phyloP scores from a whole-genome alignment of 352 stramenopile species.

The Pythium oligandrum region DNA sequence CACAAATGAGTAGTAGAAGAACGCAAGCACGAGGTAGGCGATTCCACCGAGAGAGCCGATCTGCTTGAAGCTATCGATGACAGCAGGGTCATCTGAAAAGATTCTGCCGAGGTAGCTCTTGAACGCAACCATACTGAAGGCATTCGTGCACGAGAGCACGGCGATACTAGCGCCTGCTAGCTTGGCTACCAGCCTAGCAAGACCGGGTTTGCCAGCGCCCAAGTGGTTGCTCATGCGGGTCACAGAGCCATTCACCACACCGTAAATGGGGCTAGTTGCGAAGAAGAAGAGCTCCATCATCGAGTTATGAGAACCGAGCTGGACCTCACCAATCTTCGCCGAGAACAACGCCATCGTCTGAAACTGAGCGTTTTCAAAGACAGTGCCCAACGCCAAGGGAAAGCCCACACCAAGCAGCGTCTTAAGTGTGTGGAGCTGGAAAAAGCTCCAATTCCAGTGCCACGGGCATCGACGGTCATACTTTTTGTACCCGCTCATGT shows the following conservation, averaged over 20 bases:
- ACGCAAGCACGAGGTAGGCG: slow-evolving; percentile 64
- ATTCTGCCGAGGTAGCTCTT: slow-evolving; percentile 44
- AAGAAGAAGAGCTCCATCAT: slow-evolving; percentile 89
- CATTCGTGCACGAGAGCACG: slow-evolving; percentile 38
- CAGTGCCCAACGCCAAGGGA: slow-evolving; percentile 44
- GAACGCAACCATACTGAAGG: slow-evolving; percentile 40
- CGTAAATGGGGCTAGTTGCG: slow-evolving; percentile 80
- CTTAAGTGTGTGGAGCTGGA: slow-evolving; percentile 34
- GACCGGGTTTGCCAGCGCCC: slow-evolving; percentile 30
- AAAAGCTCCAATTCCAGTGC: slow-evolving; percentile 48
- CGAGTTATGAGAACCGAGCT: slow-evolving; percentile 73
- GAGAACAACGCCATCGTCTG: slow-evolving; percentile 76
- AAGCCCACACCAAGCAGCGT: slow-evolving; percentile 47
- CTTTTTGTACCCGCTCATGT: slow-evolving; percentile 62
- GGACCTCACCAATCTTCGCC: slow-evolving; percentile 57
- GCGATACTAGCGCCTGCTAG: slow-evolving; percentile 44
- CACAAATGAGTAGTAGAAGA: slow-evolving; percentile 82
- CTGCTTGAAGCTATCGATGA: slow-evolving; percentile 60
- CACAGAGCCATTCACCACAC: slow-evolving; percentile 53
- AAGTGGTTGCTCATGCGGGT: slow-evolving; percentile 64
- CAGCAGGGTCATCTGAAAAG: slow-evolving; percentile 59
- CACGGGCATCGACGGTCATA: slow-evolving; percentile 47
- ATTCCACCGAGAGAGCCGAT: slow-evolving; percentile 53
- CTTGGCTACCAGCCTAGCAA: slow-evolving; percentile 49
- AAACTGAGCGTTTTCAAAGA: slow-evolving; percentile 82